phyloP scores from a whole-genome alignment of 768 basidiomycete genomes.

The Harrya chromipes region DNA sequence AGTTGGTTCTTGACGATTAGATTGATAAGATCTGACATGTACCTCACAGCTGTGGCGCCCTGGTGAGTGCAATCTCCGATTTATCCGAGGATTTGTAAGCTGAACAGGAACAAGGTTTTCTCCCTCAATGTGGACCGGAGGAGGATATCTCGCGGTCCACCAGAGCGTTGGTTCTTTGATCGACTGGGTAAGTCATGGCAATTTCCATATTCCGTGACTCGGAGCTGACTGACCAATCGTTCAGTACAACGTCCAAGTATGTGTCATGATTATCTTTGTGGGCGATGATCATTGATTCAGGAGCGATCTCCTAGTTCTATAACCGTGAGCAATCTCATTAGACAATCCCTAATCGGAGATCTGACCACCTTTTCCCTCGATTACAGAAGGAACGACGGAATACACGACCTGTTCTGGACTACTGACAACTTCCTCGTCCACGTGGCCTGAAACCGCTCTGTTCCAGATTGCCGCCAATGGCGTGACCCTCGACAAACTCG shows the following conservation, averaged over 20 bases:
- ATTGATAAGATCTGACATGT: neutral
- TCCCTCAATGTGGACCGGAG: conserved; percentile 18
- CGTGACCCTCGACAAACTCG: conserved; percentile 46
- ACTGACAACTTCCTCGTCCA: conserved; percentile 52
- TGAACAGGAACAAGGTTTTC: conserved; percentile 17
- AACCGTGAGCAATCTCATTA: conserved; percentile 25
- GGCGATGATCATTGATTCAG: conserved; percentile 1
- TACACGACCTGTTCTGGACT: conserved; percentile 64
- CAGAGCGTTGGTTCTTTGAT: conserved; percentile 40
- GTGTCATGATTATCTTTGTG: neutral
- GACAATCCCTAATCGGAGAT: neutral
- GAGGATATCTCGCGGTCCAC: conserved; percentile 41
- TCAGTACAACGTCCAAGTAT: conserved; percentile 40
- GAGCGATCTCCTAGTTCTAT: conserved; percentile 21
- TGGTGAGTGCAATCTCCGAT: conserved; percentile 12
- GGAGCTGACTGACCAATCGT: neutral
- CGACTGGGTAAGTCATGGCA: conserved; percentile 37
- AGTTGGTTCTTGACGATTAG: conserved; percentile 5
- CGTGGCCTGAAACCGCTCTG: conserved; percentile 59
- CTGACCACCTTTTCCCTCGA: neutral
- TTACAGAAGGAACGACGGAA: conserved; percentile 55
- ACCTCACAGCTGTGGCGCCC: conserved; percentile 16
- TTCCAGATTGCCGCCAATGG: conserved; percentile 52
- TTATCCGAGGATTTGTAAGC: neutral
- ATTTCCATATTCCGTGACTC: neutral